Conservation (phyloP, 495 filamentous ascomycete species). For the Hamigera avellanea region DNA sequence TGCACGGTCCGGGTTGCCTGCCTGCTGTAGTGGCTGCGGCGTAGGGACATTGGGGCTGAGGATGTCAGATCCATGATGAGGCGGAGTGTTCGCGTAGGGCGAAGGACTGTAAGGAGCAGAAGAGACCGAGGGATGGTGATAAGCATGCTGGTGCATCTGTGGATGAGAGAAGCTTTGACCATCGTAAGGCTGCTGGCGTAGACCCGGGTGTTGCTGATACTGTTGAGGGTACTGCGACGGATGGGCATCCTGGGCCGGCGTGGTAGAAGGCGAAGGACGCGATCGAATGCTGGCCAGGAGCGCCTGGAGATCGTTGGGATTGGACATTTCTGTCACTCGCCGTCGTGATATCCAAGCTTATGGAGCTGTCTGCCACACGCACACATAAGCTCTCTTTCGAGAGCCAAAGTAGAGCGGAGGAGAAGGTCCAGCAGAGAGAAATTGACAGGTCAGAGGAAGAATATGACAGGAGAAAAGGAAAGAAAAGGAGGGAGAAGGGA, state of each 20-base stretch:
- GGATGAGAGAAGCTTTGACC: slow-evolving; percentile 25
- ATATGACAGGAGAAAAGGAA: slow-evolving; percentile 6
- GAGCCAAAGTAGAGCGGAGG: slow-evolving; percentile 6
- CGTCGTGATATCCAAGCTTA: slow-evolving; percentile 18
- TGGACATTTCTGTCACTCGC: slow-evolving; percentile 41
- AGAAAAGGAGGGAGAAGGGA: slow-evolving; percentile 3
- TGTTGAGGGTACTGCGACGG: slow-evolving; percentile 21
- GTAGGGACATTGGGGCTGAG: slow-evolving; percentile 36
- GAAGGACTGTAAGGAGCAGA: slow-evolving; percentile 31
- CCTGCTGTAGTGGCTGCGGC: slow-evolving; percentile 14
- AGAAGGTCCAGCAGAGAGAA: not conserved
- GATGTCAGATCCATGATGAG: slow-evolving; percentile 38
- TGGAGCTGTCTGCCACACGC: slow-evolving; percentile 5
- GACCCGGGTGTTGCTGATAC: slow-evolving; percentile 21
- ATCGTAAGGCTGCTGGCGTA: slow-evolving; percentile 27
- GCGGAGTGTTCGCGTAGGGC: slow-evolving; percentile 26
- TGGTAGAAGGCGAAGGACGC: slow-evolving; percentile 27
- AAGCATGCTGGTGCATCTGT: slow-evolving; percentile 21
- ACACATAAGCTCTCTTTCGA: slow-evolving; percentile 28
- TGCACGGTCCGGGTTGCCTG: slow-evolving; percentile 46
- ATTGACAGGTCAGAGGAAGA: slow-evolving; percentile 10
- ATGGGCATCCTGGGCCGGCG: slow-evolving; percentile 21
- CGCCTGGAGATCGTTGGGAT: slow-evolving; percentile 37
- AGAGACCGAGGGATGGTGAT: slow-evolving; percentile 37
- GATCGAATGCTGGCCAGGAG: slow-evolving; percentile 36